These are phyloP conservation scores for Aspergillus uvarum DNA, from an alignment of 2,329 filamentous ascomycete genomes.

Conservation along the genomic window DNA sequence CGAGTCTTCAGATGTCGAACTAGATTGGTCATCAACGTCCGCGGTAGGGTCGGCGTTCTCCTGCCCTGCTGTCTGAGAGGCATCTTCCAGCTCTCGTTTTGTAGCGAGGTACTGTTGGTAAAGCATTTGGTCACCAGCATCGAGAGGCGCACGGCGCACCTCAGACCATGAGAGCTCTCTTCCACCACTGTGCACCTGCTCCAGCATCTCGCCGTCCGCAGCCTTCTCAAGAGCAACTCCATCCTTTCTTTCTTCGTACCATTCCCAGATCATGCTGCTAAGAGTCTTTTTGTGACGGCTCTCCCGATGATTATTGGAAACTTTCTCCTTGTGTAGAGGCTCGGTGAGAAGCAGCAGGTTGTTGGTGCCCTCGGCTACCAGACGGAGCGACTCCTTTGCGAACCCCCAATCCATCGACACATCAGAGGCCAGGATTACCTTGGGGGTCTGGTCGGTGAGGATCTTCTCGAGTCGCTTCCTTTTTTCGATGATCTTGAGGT, in stretches of 20 bases:
- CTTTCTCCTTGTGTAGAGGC: slow-evolving; percentile 43
- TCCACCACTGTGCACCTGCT: slow-evolving; percentile 66
- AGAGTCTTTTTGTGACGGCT: slow-evolving; percentile 55
- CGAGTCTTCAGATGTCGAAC: slow-evolving; percentile 84
- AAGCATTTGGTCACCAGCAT: slow-evolving; percentile 71
- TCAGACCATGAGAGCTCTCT: slow-evolving; percentile 62
- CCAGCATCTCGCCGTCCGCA: slow-evolving; percentile 57
- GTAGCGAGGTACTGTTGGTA: slow-evolving; percentile 94
- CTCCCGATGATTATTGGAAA: slow-evolving; percentile 21
- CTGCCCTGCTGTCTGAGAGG: slow-evolving; percentile 68
- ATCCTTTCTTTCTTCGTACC: slow-evolving; percentile 69
- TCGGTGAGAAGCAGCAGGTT: slow-evolving; percentile 90
- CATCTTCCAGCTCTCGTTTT: slow-evolving; percentile 81
- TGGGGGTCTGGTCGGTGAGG: slow-evolving; percentile 52
- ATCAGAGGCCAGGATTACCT: slow-evolving; percentile 89
- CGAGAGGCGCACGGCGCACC: slow-evolving; percentile 63
- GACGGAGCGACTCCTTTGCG: slow-evolving; percentile 74
- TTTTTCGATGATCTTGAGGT: slow-evolving; percentile 78
- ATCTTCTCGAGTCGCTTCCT: slow-evolving; percentile 76
- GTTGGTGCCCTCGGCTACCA: slow-evolving; percentile 70
- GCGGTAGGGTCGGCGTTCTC: slow-evolving; percentile 71
- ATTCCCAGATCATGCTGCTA: slow-evolving; percentile 74
- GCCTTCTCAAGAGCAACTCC: slow-evolving; percentile 61
- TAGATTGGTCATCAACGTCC: slow-evolving; percentile 76
- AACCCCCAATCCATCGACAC: slow-evolving; percentile 92